A percentile compares a stretch with the other conserved stretches of the same genome.
phyloP scores from a whole-genome alignment of 208 protist species.

The Lotmaria passim region DNA sequence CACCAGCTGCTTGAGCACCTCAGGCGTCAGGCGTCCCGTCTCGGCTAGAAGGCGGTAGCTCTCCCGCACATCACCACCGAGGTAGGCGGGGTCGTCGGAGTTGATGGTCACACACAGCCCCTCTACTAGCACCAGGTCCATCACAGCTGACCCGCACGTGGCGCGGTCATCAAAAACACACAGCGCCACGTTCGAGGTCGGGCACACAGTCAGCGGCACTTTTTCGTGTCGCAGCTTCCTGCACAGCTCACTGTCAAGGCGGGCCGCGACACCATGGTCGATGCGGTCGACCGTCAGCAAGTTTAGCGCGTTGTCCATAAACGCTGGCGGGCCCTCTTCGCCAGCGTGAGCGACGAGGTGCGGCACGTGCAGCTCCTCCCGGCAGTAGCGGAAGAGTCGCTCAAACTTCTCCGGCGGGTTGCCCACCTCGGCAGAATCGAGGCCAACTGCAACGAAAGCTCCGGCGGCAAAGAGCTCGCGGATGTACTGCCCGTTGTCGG shows the following conservation, averaged over 20 bases:
- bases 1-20: conserved; percentile 42
- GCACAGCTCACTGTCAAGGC: conserved; percentile 35
- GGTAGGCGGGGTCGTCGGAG: conserved; percentile 69
- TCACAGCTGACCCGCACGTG: conserved; percentile 28
- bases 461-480: conserved; percentile 45
- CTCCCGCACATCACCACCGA: conserved; percentile 52
- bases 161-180: conserved; percentile 38
- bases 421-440: conserved; percentile 51
- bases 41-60: conserved; percentile 49
- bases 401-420: conserved; percentile 61
- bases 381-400: conserved; percentile 53
- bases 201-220: conserved; percentile 61
- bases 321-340: conserved; percentile 58
- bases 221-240: conserved; percentile 22
- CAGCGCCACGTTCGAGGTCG: conserved; percentile 57
- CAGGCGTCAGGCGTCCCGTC: conserved; percentile 31
- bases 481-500: conserved; percentile 40
- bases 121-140: conserved; percentile 35
- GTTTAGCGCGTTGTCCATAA: conserved; percentile 33
- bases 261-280: conserved; percentile 51
- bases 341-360: conserved; percentile 56
- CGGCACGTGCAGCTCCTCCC: conserved; percentile 43
- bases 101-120: conserved; percentile 56
- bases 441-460: conserved; percentile 53
- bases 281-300: conserved; percentile 51